Conservation (phyloP, 1,139 yeast genomes). For the Sugiyamaella pinicola region DNA sequence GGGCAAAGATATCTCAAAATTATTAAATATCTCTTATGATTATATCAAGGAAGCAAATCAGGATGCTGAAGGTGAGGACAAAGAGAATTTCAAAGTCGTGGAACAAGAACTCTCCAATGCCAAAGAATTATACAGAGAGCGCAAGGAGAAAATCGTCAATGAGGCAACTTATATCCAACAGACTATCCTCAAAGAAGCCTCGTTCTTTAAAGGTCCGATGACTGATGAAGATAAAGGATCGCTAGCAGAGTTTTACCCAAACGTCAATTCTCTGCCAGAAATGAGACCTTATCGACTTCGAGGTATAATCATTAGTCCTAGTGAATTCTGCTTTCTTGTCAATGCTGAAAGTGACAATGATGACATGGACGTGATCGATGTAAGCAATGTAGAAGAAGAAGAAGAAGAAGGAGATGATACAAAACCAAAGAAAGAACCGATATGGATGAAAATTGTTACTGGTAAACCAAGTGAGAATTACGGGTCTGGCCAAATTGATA, state of each 20-base stretch:
- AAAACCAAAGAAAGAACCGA: neutral
- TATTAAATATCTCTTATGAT: constrained; percentile 39
- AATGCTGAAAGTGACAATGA: constrained; percentile 15
- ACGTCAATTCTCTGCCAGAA: constrained; percentile 24
- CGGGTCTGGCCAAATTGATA: constrained; percentile 8
- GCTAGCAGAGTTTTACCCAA: constrained; percentile 25
- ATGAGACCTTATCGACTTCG: constrained; percentile 32
- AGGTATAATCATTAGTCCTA: constrained; percentile 38
- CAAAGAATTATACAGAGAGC: constrained; percentile 19
- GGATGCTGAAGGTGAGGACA: constrained; percentile 11
- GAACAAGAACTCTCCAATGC: constrained; percentile 23
- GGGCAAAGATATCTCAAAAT: constrained; percentile 44
- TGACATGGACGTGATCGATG: constrained; percentile 26
- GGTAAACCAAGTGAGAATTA: constrained; percentile 9
- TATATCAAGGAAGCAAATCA: constrained; percentile 32
- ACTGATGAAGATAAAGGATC: constrained; percentile 13
- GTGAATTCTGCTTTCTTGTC: constrained; percentile 33
- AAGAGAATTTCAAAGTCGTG: constrained; percentile 12
- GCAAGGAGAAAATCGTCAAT: constrained; percentile 17
- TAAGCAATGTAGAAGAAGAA: constrained; percentile 17
- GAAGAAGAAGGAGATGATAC: neutral
- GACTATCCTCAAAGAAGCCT: constrained; percentile 17
- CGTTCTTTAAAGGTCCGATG: constrained; percentile 26
- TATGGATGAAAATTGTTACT: constrained; percentile 29
- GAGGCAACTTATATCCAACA: constrained; percentile 21